These are phyloP conservation scores for Paramarasmius palmivorus DNA, from an alignment of 1,284 basidiomycete species.

Conservation along the genomic window DNA sequence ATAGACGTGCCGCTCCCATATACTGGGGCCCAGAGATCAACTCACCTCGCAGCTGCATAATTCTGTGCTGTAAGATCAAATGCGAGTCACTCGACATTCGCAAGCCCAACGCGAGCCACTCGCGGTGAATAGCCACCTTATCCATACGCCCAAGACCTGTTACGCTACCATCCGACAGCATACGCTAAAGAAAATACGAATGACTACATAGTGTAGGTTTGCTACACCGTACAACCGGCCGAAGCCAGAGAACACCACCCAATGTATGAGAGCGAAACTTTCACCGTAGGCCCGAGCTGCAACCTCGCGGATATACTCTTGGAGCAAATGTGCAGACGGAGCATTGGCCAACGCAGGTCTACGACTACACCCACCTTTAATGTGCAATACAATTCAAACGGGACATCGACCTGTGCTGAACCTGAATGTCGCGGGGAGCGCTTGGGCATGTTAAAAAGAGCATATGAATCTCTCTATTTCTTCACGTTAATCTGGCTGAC, in stretches of 20 bases:
- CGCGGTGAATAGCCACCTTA: constrained; percentile 19
- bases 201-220: no score
- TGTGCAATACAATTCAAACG: no score
- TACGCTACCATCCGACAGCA: constrained; percentile 27
- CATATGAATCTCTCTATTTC: constrained; percentile 1
- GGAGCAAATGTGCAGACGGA: constrained; percentile 25
- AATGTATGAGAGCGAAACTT: not conserved
- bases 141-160: constrained; percentile 21
- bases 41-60: constrained; percentile 15
- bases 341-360: no score
- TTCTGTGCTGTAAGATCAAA: constrained; percentile 17
- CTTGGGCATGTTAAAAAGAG: constrained; percentile 24
- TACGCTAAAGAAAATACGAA: constrained; percentile 22
- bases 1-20: constrained; percentile 15
- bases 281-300: not conserved
- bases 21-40: constrained; percentile 18
- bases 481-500: not conserved
- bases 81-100: constrained; percentile 17
- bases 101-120: constrained; percentile 10
- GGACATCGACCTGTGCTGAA: no score
- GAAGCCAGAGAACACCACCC: constrained; percentile 17
- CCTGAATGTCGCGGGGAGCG: no score
- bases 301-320: not conserved
- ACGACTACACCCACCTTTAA: no score
- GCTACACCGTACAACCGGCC: constrained; percentile 24